Evolutionary conservation across 2,329 filamentous ascomycete species (phyloP), one percentile per base, ranked within the genome.

Genomic region (Tolypocladium album): DNA sequence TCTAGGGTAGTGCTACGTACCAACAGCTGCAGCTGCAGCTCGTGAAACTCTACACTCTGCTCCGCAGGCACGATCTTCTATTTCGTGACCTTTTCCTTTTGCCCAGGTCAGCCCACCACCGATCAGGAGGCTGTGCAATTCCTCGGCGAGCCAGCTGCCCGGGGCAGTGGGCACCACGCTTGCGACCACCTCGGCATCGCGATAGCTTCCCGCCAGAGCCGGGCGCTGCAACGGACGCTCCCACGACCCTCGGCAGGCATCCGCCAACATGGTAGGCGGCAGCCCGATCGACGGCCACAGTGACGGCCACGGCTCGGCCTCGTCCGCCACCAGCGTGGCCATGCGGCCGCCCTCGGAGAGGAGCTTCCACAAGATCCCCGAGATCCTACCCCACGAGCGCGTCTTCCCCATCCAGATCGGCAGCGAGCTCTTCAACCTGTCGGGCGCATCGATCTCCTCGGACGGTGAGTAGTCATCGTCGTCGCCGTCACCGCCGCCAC

Each of bases 341-440:
- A 42, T 61, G 57, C 47, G 42, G 36, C 60, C 62, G 6, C 64
- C 70, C 45, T 68, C 67, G 39, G 73, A 74, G 57, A 64, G 65
- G n/a, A 69, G 62, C 61, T 70, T 80, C 59, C 70, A 72, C 64
- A 76, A 76, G 65, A 85, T 85, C 56, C 82, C 82, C 34, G 75
- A 75, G 55, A 79, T 86, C 58, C 77, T 90, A 22, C 88, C 88
- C 3, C 85, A 87, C 64, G 85, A 88, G 69, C 86, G 87, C 66
- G 87, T 90, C 22, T 90, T 90, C 63, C 87, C 87, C 2, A 87
- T 90, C 62, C 88, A 90, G 73, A 88, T 90, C 65, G 87, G 88
- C 22, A 83, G 83, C 20, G 84, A 88, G 72, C 75, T 90, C 58
- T 90, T 90, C 68, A 86, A 88, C 71, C 79, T 90, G 58, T 90